These are phyloP conservation scores for Aspergillus nanangensis DNA, from an alignment of 495 filamentous ascomycete species.

Conservation along the genomic window DNA sequence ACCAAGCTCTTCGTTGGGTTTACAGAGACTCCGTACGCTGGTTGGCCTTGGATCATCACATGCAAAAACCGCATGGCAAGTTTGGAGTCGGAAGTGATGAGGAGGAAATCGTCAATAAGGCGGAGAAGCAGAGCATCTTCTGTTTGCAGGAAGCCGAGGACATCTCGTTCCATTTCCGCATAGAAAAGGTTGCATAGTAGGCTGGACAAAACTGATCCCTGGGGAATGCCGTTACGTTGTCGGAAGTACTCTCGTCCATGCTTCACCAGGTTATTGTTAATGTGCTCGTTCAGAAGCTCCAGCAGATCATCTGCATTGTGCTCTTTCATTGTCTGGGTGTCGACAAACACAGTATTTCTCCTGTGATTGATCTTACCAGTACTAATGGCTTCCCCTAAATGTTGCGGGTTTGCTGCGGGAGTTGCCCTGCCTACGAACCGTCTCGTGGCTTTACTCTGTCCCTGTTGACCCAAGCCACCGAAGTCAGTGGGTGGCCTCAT, in stretches of 20 bases:
- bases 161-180: constrained; percentile 69
- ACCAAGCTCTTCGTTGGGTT: constrained; percentile 76
- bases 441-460: constrained; percentile 46
- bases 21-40: constrained; percentile 74
- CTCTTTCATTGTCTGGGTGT: constrained; percentile 48
- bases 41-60: constrained; percentile 73
- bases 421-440: constrained; percentile 62
- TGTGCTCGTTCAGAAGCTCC: constrained; percentile 67
- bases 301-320: constrained; percentile 59
- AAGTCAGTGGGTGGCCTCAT: constrained; percentile 41
- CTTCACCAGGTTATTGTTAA: constrained; percentile 77
- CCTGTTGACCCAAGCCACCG: constrained; percentile 6
- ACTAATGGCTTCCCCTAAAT: constrained; percentile 53
- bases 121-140: constrained; percentile 66
- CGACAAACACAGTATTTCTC: constrained; percentile 72
- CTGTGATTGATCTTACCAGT: constrained; percentile 28
- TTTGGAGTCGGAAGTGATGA: constrained; percentile 65
- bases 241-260: constrained; percentile 87
- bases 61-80: constrained; percentile 68
- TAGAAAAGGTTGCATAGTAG: constrained; percentile 94
- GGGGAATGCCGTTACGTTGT: constrained; percentile 85
- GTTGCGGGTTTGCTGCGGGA: constrained; percentile 41
- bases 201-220: constrained; percentile 83
- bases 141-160: constrained; percentile 60
- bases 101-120: constrained; percentile 87